A percentile compares a stretch with the other conserved stretches of the same genome.
Conservation (phyloP, 139 green algal species). For the Picochlorum sp. region DNA sequence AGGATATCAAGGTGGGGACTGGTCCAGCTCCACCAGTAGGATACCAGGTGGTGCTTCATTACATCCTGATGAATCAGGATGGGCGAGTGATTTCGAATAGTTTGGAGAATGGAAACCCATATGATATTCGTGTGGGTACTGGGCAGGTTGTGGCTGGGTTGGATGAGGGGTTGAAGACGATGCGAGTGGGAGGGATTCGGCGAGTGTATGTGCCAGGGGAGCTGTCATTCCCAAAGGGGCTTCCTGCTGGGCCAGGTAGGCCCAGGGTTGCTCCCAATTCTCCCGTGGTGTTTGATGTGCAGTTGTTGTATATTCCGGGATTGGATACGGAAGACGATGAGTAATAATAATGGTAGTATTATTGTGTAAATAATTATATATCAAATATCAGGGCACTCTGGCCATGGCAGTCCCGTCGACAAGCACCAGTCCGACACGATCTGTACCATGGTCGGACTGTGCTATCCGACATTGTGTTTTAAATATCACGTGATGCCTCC, state of each 20-base stretch:
- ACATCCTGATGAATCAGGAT: conserved; percentile 77
- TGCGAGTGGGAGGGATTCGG: conserved; percentile 76
- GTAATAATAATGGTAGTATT: too few species aligned
- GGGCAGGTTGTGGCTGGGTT: conserved; percentile 68
- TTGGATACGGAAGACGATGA: conserved; percentile 29
- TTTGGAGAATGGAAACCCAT: conserved; percentile 73
- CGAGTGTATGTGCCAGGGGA: conserved; percentile 90
- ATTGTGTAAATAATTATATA: too few species aligned
- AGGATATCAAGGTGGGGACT: conserved; percentile 70
- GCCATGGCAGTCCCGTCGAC: neutral
- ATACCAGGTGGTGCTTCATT: conserved; percentile 77
- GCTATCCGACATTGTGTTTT: too few species aligned
- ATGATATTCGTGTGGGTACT: conserved; percentile 75
- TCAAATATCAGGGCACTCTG: neutral
- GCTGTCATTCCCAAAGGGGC: conserved; percentile 84
- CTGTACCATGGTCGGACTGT: too few species aligned
- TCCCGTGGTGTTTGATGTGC: conserved; percentile 81
- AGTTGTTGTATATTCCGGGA: conserved; percentile 84
- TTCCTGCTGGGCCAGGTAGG: conserved; percentile 51
- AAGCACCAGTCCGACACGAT: neutral
- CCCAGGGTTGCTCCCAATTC: conserved; percentile 62
- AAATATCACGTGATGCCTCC: neutral
- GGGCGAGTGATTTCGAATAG: conserved; percentile 77
- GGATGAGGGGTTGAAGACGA: conserved; percentile 82
- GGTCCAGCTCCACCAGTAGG: conserved; percentile 51